Conservation (phyloP, 495 filamentous ascomycete species). For the Terfezia boudieri region DNA sequence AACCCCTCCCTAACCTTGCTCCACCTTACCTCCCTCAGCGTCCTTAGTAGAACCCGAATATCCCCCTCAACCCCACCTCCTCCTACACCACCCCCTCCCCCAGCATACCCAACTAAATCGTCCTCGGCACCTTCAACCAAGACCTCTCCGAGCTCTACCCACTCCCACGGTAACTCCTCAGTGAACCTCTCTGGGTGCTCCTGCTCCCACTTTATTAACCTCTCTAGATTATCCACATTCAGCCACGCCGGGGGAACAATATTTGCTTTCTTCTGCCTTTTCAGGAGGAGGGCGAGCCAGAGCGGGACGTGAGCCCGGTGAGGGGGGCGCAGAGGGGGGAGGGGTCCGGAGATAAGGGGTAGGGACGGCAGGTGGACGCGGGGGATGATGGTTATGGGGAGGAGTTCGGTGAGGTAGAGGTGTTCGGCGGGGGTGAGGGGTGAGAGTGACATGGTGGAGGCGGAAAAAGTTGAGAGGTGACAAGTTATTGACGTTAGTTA, state of each 20-base stretch:
- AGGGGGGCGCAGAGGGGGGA: conserved; percentile 54
- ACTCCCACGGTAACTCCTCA: conserved; percentile 71
- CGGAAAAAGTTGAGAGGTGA: no score
- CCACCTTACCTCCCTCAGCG: conserved; percentile 68
- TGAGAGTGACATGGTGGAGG: background rate
- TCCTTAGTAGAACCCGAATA: conserved; percentile 49
- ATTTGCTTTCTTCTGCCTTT: conserved; percentile 83
- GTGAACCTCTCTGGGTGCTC: conserved; percentile 48
- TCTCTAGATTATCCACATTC: conserved; percentile 40
- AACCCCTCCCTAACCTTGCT: conserved; percentile 67
- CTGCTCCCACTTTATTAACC: conserved; percentile 62
- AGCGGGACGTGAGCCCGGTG: conserved; percentile 62
- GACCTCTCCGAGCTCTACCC: conserved; percentile 71
- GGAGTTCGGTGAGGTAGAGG: conserved; percentile 83
- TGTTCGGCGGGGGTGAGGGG: background rate
- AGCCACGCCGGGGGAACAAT: conserved; percentile 85
- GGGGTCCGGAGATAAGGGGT: conserved; percentile 55
- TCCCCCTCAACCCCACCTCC: conserved; percentile 28
- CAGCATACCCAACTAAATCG: conserved; percentile 55
- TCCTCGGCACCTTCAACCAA: conserved; percentile 66
- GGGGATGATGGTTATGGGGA: conserved; percentile 75
- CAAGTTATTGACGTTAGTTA: no score
- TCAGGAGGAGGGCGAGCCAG: conserved; percentile 93
- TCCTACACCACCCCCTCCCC: conserved; percentile 23
- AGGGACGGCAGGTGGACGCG: conserved; percentile 75